Base-by-base conservation (phyloP, 2,329 filamentous ascomycete species). In the Neospermospora avenae region DNA sequence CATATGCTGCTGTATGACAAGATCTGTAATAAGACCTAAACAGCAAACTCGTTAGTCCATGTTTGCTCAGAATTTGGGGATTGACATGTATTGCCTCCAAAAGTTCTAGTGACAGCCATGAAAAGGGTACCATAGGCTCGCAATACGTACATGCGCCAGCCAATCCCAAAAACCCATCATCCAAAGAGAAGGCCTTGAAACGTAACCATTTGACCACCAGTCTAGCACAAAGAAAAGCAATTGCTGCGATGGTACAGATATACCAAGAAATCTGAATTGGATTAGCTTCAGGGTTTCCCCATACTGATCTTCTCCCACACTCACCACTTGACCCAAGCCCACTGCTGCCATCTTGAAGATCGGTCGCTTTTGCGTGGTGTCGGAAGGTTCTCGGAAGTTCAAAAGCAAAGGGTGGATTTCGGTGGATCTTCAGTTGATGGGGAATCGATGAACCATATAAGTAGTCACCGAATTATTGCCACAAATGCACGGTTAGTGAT, bases 1-100 rank as follows among this genome's bases (percentile, higher is more conserved):
- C 70, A 72, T 73, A 44, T 72, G 66, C 22, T 74, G 72, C 45
- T 74, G 73, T 31, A 73, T 73, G 16, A 55, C 66, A 56, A 74
- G 60, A 55, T 73, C 71, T 20, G 66, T 71, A 22, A 72, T 67
- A 3, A 74, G 68, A 62, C 28, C 28, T 31, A 31, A 10, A 10
- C 11, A 10, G 11, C 28, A 31, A 5, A 6, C 11, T 31, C 11
- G 28, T 31, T 31, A 31, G 28, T 31, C 28, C 28, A 10, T 31
- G 28, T 10, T 10, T 31, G 28, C 11, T 10, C 5, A 31, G 11
- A 10, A 31, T 31, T 31, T 31, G 28, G 11, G 28, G 28, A 6
- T 6, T 31, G 28, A 31, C 28, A 31, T 10, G 11, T 5, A 31
- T 31, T 31, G 11, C 11, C 28, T 31, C 28, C 11, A 31, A 10